Evolutionary conservation across 2,329 filamentous ascomycete species (phyloP).

Genomic region (Aspergillus fructus): DNA sequence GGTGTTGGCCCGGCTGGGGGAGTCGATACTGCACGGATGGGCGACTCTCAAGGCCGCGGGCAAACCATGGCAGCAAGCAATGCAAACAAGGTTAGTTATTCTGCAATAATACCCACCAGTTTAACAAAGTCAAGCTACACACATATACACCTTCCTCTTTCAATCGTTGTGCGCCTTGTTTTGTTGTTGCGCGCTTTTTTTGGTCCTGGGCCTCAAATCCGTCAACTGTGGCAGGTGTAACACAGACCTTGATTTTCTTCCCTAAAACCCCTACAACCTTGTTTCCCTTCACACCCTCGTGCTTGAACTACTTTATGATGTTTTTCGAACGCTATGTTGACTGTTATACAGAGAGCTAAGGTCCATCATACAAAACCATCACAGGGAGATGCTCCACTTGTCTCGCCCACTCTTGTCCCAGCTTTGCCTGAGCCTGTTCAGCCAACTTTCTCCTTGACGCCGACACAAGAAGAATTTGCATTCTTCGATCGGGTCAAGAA

Average conservation of each 20-base stretch:
- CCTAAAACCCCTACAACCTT: too few relatives aligned
- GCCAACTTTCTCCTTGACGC: slow-evolving; percentile 70
- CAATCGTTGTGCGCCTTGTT: neutral
- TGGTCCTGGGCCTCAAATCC: neutral
- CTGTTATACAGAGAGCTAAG: slow-evolving; percentile 66
- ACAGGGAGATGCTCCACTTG: slow-evolving; percentile 57
- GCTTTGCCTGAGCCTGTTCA: slow-evolving; percentile 83
- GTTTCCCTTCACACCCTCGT: neutral
- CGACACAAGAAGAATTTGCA: slow-evolving; percentile 78
- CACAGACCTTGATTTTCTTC: neutral
- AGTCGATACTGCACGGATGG: slow-evolving; percentile 32
- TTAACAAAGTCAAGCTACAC: neutral
- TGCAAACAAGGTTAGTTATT: slow-evolving; percentile 51
- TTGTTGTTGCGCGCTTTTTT: neutral
- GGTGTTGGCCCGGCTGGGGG: slow-evolving; percentile 33
- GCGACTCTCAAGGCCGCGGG: slow-evolving; percentile 35
- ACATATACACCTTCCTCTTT: neutral
- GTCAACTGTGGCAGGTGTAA: neutral
- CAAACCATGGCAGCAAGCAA: slow-evolving; percentile 41
- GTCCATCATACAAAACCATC: slow-evolving; percentile 66
- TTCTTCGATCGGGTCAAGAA: slow-evolving; percentile 99
- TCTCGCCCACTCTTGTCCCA: slow-evolving; percentile 86
- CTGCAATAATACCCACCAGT: neutral
- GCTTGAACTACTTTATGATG: neutral
- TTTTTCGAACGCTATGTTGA: slow-evolving; percentile 15